These are phyloP conservation scores for Closterium sp. DNA, from an alignment of 139 green algal genomes.

Conservation along the genomic window DNA sequence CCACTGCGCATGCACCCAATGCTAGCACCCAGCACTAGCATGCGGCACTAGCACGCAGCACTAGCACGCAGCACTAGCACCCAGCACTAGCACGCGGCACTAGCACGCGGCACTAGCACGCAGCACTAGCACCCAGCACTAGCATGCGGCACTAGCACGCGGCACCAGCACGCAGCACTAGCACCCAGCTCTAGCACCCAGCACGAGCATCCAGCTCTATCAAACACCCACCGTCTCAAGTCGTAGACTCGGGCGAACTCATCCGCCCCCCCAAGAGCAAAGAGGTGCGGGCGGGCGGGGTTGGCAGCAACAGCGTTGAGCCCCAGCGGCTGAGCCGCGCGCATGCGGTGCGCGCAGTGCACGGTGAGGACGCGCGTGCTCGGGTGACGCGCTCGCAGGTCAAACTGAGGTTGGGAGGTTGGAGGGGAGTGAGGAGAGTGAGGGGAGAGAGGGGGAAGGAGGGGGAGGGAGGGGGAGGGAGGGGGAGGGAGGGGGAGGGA, in stretches of 20 bases:
- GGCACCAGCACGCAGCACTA: neutral
- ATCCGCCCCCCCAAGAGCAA: slow-evolving; percentile 58
- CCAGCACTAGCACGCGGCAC: neutral
- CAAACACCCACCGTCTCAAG: neutral
- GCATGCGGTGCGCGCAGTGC: neutral
- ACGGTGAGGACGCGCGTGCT: neutral
- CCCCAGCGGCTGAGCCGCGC: neutral
- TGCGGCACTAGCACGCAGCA: too few relatives aligned
- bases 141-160: neutral
- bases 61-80: too few relatives aligned
- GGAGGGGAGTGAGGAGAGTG: neutral
- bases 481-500: too few relatives aligned
- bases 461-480: neutral
- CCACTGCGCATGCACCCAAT: too few relatives aligned
- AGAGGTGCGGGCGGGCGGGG: slow-evolving; percentile 49
- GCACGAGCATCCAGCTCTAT: neutral
- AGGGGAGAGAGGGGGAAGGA: neutral
- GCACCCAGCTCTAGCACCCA: neutral
- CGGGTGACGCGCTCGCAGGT: neutral
- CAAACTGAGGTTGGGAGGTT: neutral
- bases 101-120: neutral
- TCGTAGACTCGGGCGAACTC: slow-evolving; percentile 56
- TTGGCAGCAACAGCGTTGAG: slow-evolving; percentile 53
- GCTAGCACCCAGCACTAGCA: too few relatives aligned
- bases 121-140: neutral